Conservation (phyloP, 441 rosid genomes). For the Jatropha podagrica region DNA sequence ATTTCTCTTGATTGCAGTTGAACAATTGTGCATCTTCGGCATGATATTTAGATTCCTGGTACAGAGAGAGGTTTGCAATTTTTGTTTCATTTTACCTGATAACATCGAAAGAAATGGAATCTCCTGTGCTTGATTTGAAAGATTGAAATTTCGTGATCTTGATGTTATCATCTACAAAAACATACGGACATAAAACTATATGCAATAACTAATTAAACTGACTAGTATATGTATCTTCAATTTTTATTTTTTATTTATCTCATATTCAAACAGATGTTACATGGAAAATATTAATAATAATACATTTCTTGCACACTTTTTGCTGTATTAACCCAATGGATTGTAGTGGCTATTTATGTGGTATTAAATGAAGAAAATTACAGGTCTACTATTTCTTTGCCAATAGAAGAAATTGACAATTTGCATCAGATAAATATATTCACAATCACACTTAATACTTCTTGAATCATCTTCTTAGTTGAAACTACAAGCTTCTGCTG, state of each 20-base stretch:
- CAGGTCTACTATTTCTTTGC: conserved; percentile 5
- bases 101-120: conserved; percentile 6
- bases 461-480: conserved; percentile 16
- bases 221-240: not conserved
- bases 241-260: not conserved
- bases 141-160: not conserved
- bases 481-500: conserved; percentile 74
- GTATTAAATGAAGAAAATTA: conserved; percentile 6
- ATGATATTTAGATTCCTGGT: not conserved
- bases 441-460: conserved; percentile 3
- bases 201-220: not conserved
- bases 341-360: conserved; percentile 9
- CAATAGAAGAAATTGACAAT: conserved; percentile 12
- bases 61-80: not conserved
- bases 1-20: not conserved
- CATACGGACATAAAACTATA: not conserved
- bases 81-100: not conserved
- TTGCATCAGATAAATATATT: conserved; percentile 13
- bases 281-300: not conserved
- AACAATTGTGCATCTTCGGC: conserved; percentile 1
- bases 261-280: conserved; percentile 2
- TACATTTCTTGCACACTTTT: not conserved
- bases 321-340: not conserved
- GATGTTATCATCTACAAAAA: not conserved
- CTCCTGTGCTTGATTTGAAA: not conserved